These are phyloP conservation scores for Leishmania martiniquensis DNA, from an alignment of 208 protist genomes.

Conservation along the genomic window DNA sequence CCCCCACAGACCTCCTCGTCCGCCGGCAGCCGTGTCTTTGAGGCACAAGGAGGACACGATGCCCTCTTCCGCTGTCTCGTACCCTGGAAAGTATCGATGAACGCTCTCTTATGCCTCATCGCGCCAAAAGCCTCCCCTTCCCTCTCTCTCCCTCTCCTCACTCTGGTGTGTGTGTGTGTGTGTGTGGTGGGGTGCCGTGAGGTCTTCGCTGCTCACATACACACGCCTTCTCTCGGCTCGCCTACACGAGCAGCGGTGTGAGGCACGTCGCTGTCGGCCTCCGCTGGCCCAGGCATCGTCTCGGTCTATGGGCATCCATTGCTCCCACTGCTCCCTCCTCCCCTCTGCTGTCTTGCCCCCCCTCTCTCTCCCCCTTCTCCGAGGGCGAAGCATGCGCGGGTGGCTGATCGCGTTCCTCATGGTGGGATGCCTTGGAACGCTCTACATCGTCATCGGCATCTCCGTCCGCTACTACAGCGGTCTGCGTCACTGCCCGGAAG, in stretches of 20 bases:
- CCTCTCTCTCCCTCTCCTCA: too few relatives aligned
- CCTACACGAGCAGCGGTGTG: too few relatives aligned
- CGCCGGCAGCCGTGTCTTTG: not conserved
- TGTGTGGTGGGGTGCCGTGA: too few relatives aligned
- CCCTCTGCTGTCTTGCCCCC: slow-evolving; percentile 2
- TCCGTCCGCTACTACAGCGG: slow-evolving; percentile 76
- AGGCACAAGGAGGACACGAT: not conserved
- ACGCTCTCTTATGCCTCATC: not conserved
- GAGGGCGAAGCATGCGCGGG: slow-evolving; percentile 12
- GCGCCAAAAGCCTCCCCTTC: not conserved
- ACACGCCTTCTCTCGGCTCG: not conserved
- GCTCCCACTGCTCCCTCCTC: too few relatives aligned
- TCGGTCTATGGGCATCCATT: too few relatives aligned
- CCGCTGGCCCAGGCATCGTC: too few relatives aligned
- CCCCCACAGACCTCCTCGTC: not conserved
- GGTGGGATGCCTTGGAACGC: slow-evolving; percentile 23
- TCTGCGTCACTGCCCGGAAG: slow-evolving; percentile 66
- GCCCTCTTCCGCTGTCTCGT: not conserved
- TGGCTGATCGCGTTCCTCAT: slow-evolving; percentile 45
- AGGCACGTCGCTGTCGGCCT: too few relatives aligned
- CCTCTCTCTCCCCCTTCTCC: slow-evolving; percentile 3
- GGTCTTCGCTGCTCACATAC: not conserved
- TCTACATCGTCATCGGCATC: slow-evolving; percentile 75
- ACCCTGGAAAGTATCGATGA: not conserved
- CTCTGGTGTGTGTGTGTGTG: too few relatives aligned